Conservation (phyloP, 129 eudicot genomes). For the Saussurea involucrata region DNA sequence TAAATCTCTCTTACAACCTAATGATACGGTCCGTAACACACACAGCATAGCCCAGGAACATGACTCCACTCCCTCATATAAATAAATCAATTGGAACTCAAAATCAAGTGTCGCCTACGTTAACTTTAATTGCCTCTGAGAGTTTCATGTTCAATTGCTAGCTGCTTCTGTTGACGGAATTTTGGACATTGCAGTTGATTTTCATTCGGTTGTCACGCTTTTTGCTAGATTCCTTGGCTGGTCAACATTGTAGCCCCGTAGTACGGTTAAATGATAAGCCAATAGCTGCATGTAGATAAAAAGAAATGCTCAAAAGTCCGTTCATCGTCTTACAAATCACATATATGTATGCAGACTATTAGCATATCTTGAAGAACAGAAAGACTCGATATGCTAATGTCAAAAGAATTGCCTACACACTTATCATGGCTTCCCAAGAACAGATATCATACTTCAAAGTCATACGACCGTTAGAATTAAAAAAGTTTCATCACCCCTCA, state of each 20-base stretch:
- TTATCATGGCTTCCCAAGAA: too few relatives aligned
- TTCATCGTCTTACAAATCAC: background rate
- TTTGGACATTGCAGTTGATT: background rate
- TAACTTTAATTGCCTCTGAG: background rate
- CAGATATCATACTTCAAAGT: too few relatives aligned
- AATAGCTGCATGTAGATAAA: slow-evolving; percentile 46
- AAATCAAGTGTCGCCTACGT: background rate
- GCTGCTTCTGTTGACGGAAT: background rate
- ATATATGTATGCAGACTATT: background rate
- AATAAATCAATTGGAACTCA: slow-evolving; percentile 5
- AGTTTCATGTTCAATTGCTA: background rate
- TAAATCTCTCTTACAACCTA: background rate
- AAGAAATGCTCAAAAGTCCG: background rate
- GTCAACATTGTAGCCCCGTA: slow-evolving; percentile 84
- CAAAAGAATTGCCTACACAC: too few relatives aligned
- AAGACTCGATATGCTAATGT: too few relatives aligned
- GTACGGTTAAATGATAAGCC: slow-evolving; percentile 84
- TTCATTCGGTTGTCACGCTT: slow-evolving; percentile 84
- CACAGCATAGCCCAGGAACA: background rate
- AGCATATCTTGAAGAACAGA: background rate
- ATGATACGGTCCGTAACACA: background rate
- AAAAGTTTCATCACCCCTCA: too few relatives aligned
- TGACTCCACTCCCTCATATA: background rate
- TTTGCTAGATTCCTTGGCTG: slow-evolving; percentile 94
- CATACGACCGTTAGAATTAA: too few relatives aligned